These are phyloP conservation scores for Tuber magnatum DNA, from an alignment of 495 filamentous ascomycete genomes.

Conservation along the genomic window DNA sequence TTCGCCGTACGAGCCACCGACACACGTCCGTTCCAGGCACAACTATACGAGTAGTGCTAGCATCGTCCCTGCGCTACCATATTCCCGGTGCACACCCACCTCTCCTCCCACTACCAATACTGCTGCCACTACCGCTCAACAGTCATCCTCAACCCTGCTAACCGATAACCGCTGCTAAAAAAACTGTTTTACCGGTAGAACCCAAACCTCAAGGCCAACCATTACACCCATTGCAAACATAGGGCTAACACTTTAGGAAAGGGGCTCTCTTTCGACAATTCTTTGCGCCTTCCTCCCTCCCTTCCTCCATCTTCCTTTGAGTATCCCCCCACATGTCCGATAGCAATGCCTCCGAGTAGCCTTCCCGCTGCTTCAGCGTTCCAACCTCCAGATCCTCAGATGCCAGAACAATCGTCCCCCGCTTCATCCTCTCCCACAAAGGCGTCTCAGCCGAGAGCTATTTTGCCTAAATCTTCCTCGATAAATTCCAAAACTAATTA, in stretches of 20 bases:
- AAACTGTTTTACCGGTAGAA: not conserved
- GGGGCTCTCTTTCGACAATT: slow-evolving; percentile 22
- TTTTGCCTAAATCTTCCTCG: slow-evolving; percentile 36
- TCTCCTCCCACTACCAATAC: slow-evolving; percentile 10
- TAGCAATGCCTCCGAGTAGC: slow-evolving; percentile 39
- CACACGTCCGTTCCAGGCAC: not conserved
- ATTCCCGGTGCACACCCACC: slow-evolving; percentile 28
- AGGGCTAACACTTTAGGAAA: slow-evolving; percentile 11
- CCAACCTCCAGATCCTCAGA: slow-evolving; percentile 28
- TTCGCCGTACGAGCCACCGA: not conserved
- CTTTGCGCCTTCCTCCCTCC: slow-evolving; percentile 43
- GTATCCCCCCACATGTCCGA: slow-evolving; percentile 38
- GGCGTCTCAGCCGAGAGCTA: slow-evolving; percentile 16
- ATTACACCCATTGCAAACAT: slow-evolving; percentile 16
- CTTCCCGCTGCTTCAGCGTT: slow-evolving; percentile 27
- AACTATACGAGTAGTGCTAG: slow-evolving; percentile 4
- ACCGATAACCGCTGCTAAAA: slow-evolving; percentile 8
- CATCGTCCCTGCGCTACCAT: slow-evolving; percentile 25
- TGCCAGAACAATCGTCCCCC: slow-evolving; percentile 28
- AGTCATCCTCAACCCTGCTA: slow-evolving; percentile 11
- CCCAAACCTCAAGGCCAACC: slow-evolving; percentile 16
- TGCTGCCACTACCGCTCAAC: not conserved
- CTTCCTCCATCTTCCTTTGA: slow-evolving; percentile 41
- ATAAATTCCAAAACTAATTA: slow-evolving; percentile 36
- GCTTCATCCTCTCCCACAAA: slow-evolving; percentile 20